Percentiles rank a stretch among this genome's conserved stretches.
These are phyloP conservation scores for Thelonectria discophora DNA, from an alignment of 2,329 filamentous ascomycete genomes.

Conservation along the genomic window DNA sequence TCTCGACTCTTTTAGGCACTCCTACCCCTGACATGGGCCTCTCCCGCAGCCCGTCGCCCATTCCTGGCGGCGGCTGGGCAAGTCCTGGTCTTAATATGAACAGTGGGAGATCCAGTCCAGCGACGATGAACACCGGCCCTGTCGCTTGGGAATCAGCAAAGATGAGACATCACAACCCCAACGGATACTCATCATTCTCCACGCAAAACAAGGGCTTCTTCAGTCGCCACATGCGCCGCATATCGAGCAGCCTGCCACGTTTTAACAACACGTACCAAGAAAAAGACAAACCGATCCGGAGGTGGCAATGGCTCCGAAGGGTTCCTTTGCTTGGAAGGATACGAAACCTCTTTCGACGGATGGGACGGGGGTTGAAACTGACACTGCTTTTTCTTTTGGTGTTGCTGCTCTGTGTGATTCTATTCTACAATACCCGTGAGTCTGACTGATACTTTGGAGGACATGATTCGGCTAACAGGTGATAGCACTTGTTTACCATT, in stretches of 20 bases:
- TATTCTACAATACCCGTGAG: slow-evolving; percentile 75
- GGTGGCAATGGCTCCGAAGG: slow-evolving; percentile 61
- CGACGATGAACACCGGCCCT: slow-evolving; percentile 62
- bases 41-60: slow-evolving; percentile 87
- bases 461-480: slow-evolving; percentile 3
- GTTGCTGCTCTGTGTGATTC: slow-evolving; percentile 67
- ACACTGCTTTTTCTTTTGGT: slow-evolving; percentile 67
- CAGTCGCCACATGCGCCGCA: slow-evolving; percentile 79
- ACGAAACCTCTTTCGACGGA: slow-evolving; percentile 56
- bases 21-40: slow-evolving; percentile 76
- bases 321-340: slow-evolving; percentile 58
- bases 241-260: slow-evolving; percentile 81
- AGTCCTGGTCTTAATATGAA: slow-evolving; percentile 80
- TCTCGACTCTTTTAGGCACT: slow-evolving; percentile 55
- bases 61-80: slow-evolving; percentile 86
- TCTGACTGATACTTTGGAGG: not conserved
- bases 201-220: slow-evolving; percentile 89
- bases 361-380: slow-evolving; percentile 73
- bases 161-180: slow-evolving; percentile 76
- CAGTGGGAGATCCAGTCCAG: slow-evolving; percentile 75
- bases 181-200: slow-evolving; percentile 80
- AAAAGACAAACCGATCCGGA: slow-evolving; percentile 78
- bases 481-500: slow-evolving; percentile 65
- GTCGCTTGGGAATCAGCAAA: slow-evolving; percentile 87
- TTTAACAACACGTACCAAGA: slow-evolving; percentile 75